Evolutionary conservation across 2,329 filamentous ascomycete genomes (phyloP), one percentile per base, ranked within the genome.

Genomic region (Akanthomyces muscarius): DNA sequence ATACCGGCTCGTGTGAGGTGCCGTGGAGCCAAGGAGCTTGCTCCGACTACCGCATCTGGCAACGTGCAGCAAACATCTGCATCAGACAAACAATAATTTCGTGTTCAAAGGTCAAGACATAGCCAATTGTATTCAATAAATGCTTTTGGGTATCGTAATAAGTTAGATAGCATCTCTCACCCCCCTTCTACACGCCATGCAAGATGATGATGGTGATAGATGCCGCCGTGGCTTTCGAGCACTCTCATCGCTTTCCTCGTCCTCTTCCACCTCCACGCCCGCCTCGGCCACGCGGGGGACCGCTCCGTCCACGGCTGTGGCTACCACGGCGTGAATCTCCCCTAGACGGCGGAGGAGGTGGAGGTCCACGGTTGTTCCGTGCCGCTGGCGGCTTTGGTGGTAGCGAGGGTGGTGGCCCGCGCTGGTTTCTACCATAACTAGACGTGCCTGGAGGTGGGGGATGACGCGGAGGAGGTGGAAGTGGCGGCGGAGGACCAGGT

Each of bases 401-500:
- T 33, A 65, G 56, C 16, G 61, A 61, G 36, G 65, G 66, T 38
- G 68, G 63, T 50, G 61, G 68, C 18, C 51, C 60, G 13, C 52
- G 42, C 36, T 50, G 45, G 44, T 54, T 50, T 51, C 62, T 61
- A 30, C 44, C 44, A 44, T 70, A 66, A 33, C 65, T 57, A 36
- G 67, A 53, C 21, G 62, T 62, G 50, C 69, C 67, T 7, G 69
- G 67, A n/a, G 71, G 69, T 45, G 70, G 69, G 50, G 67, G 68
- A 55, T 69, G 64, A 42, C 68, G 66, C 62, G 66, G 66, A 21
- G 66, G 65, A 4, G 68, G 65, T 18, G 70, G 69, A 6, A 70
- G 67, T 14, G 71, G 56, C 45, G 75, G 75, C 50, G 74, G 74
- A 48, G 74, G 76, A 44, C 74, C 75, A n/a, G 74, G 71, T 63